Evolutionary conservation across 2,329 filamentous ascomycete species (phyloP).

Genomic region (Phoma sp.): DNA sequence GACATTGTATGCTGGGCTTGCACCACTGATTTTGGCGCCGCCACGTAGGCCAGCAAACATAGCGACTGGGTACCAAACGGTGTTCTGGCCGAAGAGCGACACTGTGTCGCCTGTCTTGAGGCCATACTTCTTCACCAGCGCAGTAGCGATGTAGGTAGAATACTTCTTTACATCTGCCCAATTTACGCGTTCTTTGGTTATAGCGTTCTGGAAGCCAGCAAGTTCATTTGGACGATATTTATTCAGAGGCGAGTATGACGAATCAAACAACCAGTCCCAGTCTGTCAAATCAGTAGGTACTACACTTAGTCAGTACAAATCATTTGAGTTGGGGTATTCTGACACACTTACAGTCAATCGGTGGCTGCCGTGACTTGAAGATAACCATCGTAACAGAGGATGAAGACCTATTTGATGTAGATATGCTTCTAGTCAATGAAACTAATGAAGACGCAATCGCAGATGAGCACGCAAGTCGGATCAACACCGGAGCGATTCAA

Average conservation of each 20-base stretch:
- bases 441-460: background rate
- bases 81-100: slow-evolving; percentile 69
- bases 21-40: slow-evolving; percentile 67
- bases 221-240: slow-evolving; percentile 51
- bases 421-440: background rate
- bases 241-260: slow-evolving; percentile 59
- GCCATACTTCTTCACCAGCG: slow-evolving; percentile 63
- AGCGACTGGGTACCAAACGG: slow-evolving; percentile 71
- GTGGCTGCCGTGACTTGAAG: slow-evolving; percentile 54
- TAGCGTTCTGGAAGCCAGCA: slow-evolving; percentile 64
- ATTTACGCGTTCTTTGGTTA: slow-evolving; percentile 65
- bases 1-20: slow-evolving; percentile 69
- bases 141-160: slow-evolving; percentile 67
- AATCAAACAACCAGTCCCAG: slow-evolving; percentile 70
- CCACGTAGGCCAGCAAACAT: slow-evolving; percentile 64
- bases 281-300: slow-evolving; percentile 63
- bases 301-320: slow-evolving; percentile 28
- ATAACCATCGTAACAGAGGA: slow-evolving; percentile 40
- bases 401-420: background rate
- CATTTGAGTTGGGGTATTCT: background rate
- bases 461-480: background rate
- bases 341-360: slow-evolving; percentile 48
- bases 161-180: slow-evolving; percentile 66
- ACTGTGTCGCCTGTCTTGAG: slow-evolving; percentile 64
- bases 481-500: background rate